Evolutionary conservation across 805 yeast genomes (phyloP), one percentile per base, ranked within the genome.

Genomic region (Candida qinlingensis): DNA sequence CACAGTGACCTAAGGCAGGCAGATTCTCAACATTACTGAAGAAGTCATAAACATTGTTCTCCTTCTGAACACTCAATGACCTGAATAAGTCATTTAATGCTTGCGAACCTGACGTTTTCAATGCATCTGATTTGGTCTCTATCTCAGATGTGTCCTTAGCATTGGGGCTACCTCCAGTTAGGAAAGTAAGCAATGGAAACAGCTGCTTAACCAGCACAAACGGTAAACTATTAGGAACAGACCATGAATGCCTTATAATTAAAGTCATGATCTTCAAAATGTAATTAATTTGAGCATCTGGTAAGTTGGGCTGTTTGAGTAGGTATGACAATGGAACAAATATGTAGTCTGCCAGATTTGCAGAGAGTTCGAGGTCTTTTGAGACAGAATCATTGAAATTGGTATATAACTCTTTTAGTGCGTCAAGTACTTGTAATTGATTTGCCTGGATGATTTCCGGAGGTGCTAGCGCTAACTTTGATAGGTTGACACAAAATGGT

Each of bases 321-420:
- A 84, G 58, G 46, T 75, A 74, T 1, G 80, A 73, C 3, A 84
- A 56, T 0, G 90, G 89, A 10, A 80, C 73, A 61, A 81, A 81
- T 1, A 83, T 70, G 50, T 82, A 81, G 51, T 83, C 86, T 0
- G 85, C 85, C 19, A 82, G 57, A 28, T 67, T 68, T 1, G 68
- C 53, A 0, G 79, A 66, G 1, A 74, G 46, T 1, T 48, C 41
- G 4, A 53, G 45, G 8, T 47, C 45, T 9, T 34, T 46, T 9
- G 27, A 44, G 9, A 72, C 50, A 25, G 58, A 45, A 0, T 46
- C 44, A 3, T 34, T 40, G n/a, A 61, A 51, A 19, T 47, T 46
- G 1, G 39, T 39, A 44, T 71, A 68, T 5, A 76, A 53, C 2
- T 61, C 62, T 34, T 59, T 61, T 29, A 77, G 52, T 1, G 74